Evolutionary conservation across 164 flowering plant genomes (phyloP), one percentile per base, ranked within the genome.

Genomic region (Warburgia ugandensis): DNA sequence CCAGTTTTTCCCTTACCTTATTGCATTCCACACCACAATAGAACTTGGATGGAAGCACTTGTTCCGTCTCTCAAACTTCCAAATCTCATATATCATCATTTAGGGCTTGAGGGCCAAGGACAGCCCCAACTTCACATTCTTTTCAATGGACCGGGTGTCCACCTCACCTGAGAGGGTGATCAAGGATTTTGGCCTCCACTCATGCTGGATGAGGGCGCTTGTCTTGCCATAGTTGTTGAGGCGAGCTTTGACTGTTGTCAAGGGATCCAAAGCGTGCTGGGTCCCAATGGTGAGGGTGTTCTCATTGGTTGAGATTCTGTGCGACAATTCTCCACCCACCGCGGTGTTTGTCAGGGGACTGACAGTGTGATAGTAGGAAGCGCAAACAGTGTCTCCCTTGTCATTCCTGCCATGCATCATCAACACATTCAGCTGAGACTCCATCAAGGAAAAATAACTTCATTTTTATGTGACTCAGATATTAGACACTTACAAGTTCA

Each of bases 131-230:
- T 84, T 87, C 2, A 88, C 81, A 33, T 80, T 80, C 75, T 82
- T 87, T 41, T 84, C 90, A 37, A 78, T 73, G 13, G 87, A 79
- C 53, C 77, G 68, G 17, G 94, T 72, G 65, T 87, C 96, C 17
- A 84, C 94, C 55, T 87, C 92, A 39, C 84, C 94, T 0, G 90
- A 82, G 29, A 87, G 67, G 50, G 90, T 84, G 68, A 87, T 54
- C 7, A 78, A 72, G 7, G 92, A 84, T 53, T 76, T 84, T 11
- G 90, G 84, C 28, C 84, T 74, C 94, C 94, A 87, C 67, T 78
- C 84, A 14, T 87, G 94, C 71, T 87, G 96, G 63, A 87, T 65
- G 23, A 87, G 87, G 29, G 84, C 88, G 49, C 74, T 84, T 5
- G 73, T 88, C 62, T 65, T 78, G 7, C 96, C 94, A 55, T 57